Conservation (phyloP, 192 early-diverging fungal species). For the Coemansia sp. region DNA sequence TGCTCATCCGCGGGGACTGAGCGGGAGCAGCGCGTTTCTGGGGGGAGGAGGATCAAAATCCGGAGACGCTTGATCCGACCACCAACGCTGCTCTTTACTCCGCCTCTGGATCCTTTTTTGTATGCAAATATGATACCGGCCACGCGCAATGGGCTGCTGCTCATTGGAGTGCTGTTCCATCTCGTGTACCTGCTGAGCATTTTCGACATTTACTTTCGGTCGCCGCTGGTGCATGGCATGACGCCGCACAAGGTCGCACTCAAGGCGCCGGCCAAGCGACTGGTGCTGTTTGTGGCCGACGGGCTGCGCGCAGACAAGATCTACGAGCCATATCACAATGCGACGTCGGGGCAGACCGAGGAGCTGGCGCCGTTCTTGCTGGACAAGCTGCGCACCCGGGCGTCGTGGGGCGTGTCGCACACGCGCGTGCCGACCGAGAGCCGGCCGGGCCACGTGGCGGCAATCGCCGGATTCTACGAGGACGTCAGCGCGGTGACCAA, state of each 20-base stretch:
- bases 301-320: conserved; percentile 91
- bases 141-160: conserved; percentile 57
- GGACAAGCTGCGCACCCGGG: conserved; percentile 56
- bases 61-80: too few relatives aligned
- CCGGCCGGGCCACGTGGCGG: conserved; percentile 93
- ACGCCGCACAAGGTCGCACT: conserved; percentile 68
- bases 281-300: conserved; percentile 88
- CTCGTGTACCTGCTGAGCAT: conserved; percentile 85
- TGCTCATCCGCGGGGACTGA: too few relatives aligned
- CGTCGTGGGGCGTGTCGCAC: conserved; percentile 79
- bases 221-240: conserved; percentile 97
- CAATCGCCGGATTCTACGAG: conserved; percentile 97
- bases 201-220: conserved; percentile 99
- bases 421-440: conserved; percentile 95
- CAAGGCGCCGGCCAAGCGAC: conserved; percentile 74
- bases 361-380: conserved; percentile 57
- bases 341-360: conserved; percentile 23
- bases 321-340: conserved; percentile 67
- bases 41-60: neutral
- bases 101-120: neutral
- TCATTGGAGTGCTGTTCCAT: conserved; percentile 88
- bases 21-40: neutral
- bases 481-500: conserved; percentile 97
- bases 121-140: conserved; percentile 33
- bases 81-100: neutral